Evolutionary conservation across 495 filamentous ascomycete genomes (phyloP), one percentile per base, ranked within the genome.

Genomic region (Lophiostoma macrostomum): DNA sequence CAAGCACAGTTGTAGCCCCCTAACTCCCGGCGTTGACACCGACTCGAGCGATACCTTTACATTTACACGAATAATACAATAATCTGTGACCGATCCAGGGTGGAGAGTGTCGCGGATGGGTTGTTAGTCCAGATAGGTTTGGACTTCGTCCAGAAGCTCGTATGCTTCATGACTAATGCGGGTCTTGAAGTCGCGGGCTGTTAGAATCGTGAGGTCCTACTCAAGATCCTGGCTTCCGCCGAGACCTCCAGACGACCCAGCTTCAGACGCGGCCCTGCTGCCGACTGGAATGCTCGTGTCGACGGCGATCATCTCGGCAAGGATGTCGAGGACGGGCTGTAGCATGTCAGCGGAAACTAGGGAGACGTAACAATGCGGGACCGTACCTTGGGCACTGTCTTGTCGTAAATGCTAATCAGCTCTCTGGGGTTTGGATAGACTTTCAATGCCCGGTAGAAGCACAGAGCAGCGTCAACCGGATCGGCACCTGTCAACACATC

Each of bases 371-470:
- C 13, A 2, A 34, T 6, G 7, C 27, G 4, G 1, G 14, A 22
- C 51, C 66, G 55, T 74, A 85, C 81, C 82, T 95, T 96, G 39
- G 89, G 81, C 19, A 96, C 91, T 36, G 91, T 96, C 80, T 95
- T 96, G 71, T 97, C 94, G 73, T 96, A 98, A 68, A 98, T 96
- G 50, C 75, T 78, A 68, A 98, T 96, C 50, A 98, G 77, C 64
- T 96, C 93, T 64, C 82, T 80, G 6, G 93, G 93, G 57, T 89
- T 84, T 7, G 93, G 93, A 72, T 98, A 98, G 29, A 98, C 93
- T 78, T 97, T 98, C 63, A 98, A 78, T 31, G 93, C 93, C 78
- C 87, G 91, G 81, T 95, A 98, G 74, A 98, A 97, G 71, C 85
- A 86, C 44, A 97, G 76, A 22, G 94, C 91, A 39, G 94, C 88